A percentile compares a stretch with the other conserved stretches of the same genome.
These are phyloP conservation scores for Limnanthes douglasii DNA, from an alignment of 345 rosid species.

Conservation along the genomic window DNA sequence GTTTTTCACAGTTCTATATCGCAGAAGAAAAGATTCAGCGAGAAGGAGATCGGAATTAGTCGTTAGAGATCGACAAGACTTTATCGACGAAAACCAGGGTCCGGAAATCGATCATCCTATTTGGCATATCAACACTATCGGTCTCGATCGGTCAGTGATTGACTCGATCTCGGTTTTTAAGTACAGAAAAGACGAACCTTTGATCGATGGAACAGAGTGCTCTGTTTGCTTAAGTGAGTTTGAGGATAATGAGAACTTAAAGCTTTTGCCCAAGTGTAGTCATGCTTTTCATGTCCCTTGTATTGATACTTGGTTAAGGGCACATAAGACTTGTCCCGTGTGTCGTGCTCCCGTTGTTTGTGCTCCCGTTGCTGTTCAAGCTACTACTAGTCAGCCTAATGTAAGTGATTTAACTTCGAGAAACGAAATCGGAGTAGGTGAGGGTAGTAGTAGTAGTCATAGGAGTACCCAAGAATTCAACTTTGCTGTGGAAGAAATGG, in stretches of 20 bases:
- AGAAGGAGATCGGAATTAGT: too few species aligned
- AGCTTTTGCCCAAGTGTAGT: constrained; percentile 56
- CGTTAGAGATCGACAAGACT: too few species aligned
- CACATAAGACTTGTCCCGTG: constrained; percentile 52
- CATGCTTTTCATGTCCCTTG: constrained; percentile 67
- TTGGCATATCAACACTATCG: constrained; percentile 60
- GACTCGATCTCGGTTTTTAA: constrained; percentile 33
- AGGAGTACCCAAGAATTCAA: too few species aligned
- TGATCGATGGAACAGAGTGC: constrained; percentile 63
- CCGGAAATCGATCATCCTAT: constrained; percentile 41
- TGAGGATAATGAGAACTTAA: constrained; percentile 43
- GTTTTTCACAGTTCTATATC: too few species aligned
- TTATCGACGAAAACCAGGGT: constrained; percentile 24
- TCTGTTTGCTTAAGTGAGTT: constrained; percentile 67
- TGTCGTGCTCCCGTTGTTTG: constrained; percentile 46
- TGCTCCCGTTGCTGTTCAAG: background rate
- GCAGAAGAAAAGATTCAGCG: too few species aligned
- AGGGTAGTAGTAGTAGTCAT: constrained; percentile 5
- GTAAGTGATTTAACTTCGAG: background rate
- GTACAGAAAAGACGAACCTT: constrained; percentile 29
- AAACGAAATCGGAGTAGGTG: constrained; percentile 14
- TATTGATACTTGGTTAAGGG: constrained; percentile 65
- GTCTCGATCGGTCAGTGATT: constrained; percentile 36
- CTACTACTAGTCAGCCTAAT: background rate
- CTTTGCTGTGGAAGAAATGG: constrained; percentile 13